Percentiles rank a stretch among this genome's conserved stretches.
Evolutionary conservation across 257 asterid species (phyloP).

Genomic region (Gentiana dahurica): DNA sequence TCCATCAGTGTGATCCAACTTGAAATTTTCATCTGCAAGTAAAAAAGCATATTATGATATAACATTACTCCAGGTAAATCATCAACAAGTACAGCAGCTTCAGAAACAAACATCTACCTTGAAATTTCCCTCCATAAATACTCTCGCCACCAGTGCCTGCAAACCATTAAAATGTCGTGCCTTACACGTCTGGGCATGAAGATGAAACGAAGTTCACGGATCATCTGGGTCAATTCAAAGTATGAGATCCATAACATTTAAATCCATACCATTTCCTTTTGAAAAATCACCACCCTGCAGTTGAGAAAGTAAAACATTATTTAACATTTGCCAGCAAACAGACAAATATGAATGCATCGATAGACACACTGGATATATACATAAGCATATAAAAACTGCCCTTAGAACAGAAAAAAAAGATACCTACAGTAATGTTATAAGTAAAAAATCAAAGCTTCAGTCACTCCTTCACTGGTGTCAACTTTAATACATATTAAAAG

Average conservation of each 20-base stretch:
- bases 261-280: constrained; percentile 86
- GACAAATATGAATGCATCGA: too few species aligned
- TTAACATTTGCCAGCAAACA: too few species aligned
- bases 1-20: constrained; percentile 55
- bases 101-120: constrained; percentile 40
- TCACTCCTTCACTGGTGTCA: too few species aligned
- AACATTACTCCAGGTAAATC: constrained; percentile 2
- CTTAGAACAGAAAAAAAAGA: too few species aligned
- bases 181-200: constrained; percentile 66
- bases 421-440: too few species aligned
- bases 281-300: constrained; percentile 97
- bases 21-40: constrained; percentile 81
- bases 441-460: too few species aligned
- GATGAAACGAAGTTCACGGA: constrained; percentile 39
- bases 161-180: constrained; percentile 70
- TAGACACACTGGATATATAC: too few species aligned
- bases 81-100: constrained; percentile 10
- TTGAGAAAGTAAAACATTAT: constrained; percentile 11
- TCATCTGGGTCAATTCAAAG: constrained; percentile 49
- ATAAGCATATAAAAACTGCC: too few species aligned
- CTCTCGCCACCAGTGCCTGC: constrained; percentile 99
- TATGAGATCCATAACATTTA: constrained; percentile 48
- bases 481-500: too few species aligned
- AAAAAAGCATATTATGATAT: neutral
- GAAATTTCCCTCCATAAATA: constrained; percentile 90